These are phyloP conservation scores for Rhypophila decipiens DNA, from an alignment of 495 filamentous ascomycete species.

Conservation along the genomic window DNA sequence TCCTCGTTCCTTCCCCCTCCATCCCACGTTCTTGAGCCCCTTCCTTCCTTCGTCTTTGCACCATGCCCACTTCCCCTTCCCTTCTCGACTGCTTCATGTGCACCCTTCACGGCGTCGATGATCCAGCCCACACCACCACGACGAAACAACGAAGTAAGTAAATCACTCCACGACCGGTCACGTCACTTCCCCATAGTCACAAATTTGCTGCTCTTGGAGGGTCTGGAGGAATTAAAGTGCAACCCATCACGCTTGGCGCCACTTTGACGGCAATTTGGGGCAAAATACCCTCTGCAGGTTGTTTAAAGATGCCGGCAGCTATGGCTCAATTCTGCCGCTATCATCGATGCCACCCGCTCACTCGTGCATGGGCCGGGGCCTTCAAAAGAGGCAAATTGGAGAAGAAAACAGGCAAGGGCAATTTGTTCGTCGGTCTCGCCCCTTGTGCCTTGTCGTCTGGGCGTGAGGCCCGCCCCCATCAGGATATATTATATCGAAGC, in stretches of 20 bases:
- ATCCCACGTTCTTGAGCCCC: not conserved
- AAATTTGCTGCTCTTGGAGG: not conserved
- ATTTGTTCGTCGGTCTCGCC: not conserved
- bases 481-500: no score
- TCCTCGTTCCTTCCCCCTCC: not conserved
- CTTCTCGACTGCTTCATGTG: not conserved
- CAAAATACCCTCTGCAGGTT: not conserved
- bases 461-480: no score
- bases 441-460: no score
- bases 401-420: not conserved
- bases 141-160: not conserved
- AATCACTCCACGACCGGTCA: not conserved
- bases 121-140: not conserved
- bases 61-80: not conserved
- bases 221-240: not conserved
- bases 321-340: constrained; percentile 4
- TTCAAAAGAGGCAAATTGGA: not conserved
- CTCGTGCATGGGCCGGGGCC: not conserved
- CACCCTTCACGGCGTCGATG: not conserved
- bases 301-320: not conserved
- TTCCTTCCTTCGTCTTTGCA: not conserved
- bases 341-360: constrained; percentile 2
- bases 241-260: constrained; percentile 1
- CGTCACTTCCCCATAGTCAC: not conserved
- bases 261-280: constrained; percentile 2